Percentiles rank a stretch among this genome's conserved stretches.
Evolutionary conservation across 2,329 filamentous ascomycete genomes (phyloP).

Genomic region (Xylariaceae sp.): DNA sequence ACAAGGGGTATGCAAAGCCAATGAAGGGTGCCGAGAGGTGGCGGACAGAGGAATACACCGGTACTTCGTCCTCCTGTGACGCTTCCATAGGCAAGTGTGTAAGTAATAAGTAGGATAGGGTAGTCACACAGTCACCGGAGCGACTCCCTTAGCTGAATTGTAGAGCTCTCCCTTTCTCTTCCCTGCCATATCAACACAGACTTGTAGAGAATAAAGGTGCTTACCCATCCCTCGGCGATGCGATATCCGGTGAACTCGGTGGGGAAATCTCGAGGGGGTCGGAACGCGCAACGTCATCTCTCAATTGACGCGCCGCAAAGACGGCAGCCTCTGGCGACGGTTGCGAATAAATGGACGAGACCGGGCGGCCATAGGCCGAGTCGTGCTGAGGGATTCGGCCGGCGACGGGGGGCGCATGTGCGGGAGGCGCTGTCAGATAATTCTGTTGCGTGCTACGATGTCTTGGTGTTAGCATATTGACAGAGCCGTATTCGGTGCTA

Average conservation of each 20-base stretch:
- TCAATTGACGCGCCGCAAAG: conserved; percentile 41
- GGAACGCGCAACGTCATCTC: conserved; percentile 30
- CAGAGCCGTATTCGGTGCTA: neutral
- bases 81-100: too few species aligned
- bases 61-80: too few species aligned
- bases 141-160: neutral
- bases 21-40: neutral
- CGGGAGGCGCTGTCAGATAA: conserved; percentile 36
- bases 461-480: conserved; percentile 36
- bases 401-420: conserved; percentile 44
- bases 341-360: conserved; percentile 68
- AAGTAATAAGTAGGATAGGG: too few species aligned
- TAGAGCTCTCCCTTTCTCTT: neutral
- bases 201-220: conserved; percentile 34
- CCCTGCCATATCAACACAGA: neutral
- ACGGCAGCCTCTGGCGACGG: conserved; percentile 50
- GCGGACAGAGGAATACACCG: neutral
- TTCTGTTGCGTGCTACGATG: conserved; percentile 29
- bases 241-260: conserved; percentile 61
- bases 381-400: conserved; percentile 42
- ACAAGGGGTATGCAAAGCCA: neutral
- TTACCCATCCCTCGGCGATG: conserved; percentile 48
- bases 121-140: conserved; percentile 1
- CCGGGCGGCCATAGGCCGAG: conserved; percentile 50
- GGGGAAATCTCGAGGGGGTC: conserved; percentile 55